These are phyloP conservation scores for Aspergillus eucalypticola DNA, from an alignment of 2,329 filamentous ascomycete genomes.

Conservation along the genomic window DNA sequence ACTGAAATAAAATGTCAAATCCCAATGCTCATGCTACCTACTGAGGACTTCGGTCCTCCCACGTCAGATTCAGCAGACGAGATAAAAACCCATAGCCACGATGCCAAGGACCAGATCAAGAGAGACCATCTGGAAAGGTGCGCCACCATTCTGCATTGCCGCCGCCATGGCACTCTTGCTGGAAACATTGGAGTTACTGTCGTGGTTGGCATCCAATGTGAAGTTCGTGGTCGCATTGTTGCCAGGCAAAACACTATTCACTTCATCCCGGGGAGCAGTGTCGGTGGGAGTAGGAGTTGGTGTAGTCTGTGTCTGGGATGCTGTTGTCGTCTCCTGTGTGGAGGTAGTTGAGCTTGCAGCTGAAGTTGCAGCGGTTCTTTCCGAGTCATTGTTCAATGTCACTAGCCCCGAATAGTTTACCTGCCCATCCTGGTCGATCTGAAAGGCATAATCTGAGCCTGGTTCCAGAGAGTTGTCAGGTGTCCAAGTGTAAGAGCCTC, in stretches of 20 bases:
- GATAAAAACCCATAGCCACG: constrained; percentile 15
- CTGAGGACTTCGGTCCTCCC: background rate
- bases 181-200: constrained; percentile 11
- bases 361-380: background rate
- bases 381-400: constrained; percentile 38
- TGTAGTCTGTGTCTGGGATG: background rate
- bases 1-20: no score
- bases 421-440: constrained; percentile 55
- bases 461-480: constrained; percentile 46
- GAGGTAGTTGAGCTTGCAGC: background rate
- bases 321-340: background rate
- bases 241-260: constrained; percentile 15
- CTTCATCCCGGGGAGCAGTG: constrained; percentile 15
- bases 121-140: constrained; percentile 15
- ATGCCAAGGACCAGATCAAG: constrained; percentile 17
- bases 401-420: constrained; percentile 60
- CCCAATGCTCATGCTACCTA: background rate
- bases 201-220: constrained; percentile 15
- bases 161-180: constrained; percentile 17
- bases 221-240: constrained; percentile 23
- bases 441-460: constrained; percentile 57
- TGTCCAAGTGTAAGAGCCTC: constrained; percentile 55
- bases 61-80: constrained; percentile 8
- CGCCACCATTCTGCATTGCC: constrained; percentile 15
- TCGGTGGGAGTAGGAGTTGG: constrained; percentile 15